Base-by-base conservation (phyloP, 1,284 basidiomycete genomes). In the Laetiporus sulphureus region DNA sequence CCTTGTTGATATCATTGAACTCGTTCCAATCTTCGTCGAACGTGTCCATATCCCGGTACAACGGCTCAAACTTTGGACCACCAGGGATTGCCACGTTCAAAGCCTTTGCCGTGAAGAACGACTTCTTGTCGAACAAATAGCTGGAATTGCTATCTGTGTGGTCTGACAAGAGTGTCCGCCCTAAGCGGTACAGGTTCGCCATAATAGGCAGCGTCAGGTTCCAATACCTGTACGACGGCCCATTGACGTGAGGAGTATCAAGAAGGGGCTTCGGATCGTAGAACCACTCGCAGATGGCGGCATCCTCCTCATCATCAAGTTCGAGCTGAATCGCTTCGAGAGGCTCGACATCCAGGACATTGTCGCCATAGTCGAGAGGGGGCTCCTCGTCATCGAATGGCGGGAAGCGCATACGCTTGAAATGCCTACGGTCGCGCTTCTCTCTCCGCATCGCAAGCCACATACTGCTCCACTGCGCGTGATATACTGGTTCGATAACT, bases 11-110 rank as follows among this genome's bases (percentile, higher is more conserved):
- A 62, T 99, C 96, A 62, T 99, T 99, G 60, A 99, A 99, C 66
- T 99, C 95, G 67, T 98, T 98, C 93, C 96, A 99, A 61, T 99
- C 96, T 64, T 99, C 95, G 59, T 99, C 96, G 56, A 92, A 97
- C 8, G 87, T 77, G 57, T 99, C 96, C 78, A 93, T 93, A 59
- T 99, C 96, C 37, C 94, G 81, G 66, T 89, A 89, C 23, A 94
- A 66, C 19, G 91, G 93, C 71, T 97, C 93, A 52, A 98, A 99
- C 64, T 98, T 98, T 3, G 94, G 96, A 43, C 96, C 96, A 49
- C 96, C 96, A 0, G 96, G 96, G 51, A 99, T 95, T 35, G 95
- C 96, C 77, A 98, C 89, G 67, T 98, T 99, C 51, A 99, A 75
- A 8, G 91, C 90, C 69, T 99, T 99, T 24, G 96, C 95, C 1